Conservation (phyloP, 306 rosid species). For the Rosa rugosa region DNA sequence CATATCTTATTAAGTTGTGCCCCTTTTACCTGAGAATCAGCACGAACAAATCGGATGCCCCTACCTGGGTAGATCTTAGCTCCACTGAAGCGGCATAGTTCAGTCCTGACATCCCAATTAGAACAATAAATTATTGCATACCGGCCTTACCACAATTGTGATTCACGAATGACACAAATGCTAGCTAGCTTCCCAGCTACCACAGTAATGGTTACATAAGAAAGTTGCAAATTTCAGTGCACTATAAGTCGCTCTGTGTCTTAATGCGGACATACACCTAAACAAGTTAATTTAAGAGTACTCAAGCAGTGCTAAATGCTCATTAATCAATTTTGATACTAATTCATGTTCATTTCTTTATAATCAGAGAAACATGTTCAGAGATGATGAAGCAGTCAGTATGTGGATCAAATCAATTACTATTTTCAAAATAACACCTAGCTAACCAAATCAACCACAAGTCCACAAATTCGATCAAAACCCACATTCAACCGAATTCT, state of each 20-base stretch:
- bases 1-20: not conserved
- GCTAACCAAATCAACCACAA: not conserved
- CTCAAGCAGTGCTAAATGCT: not conserved
- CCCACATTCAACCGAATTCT: not conserved
- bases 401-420: not conserved
- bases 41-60: constrained; percentile 63
- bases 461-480: not conserved
- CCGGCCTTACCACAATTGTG: not conserved
- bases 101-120: constrained; percentile 48
- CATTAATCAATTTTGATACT: not conserved
- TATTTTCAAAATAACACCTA: not conserved
- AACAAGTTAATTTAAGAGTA: not conserved
- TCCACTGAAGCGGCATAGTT: constrained; percentile 72
- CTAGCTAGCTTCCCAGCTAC: not conserved
- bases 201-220: not conserved
- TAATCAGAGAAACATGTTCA: not conserved
- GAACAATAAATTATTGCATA: not conserved
- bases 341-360: not conserved
- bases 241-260: not conserved
- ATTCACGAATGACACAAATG: not conserved
- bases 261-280: not conserved
- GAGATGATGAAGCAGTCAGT: not conserved
- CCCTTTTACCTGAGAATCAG: constrained; percentile 63
- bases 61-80: constrained; percentile 72
- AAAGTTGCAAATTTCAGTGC: not conserved